Percentiles rank a stretch among this genome's conserved stretches.
Evolutionary conservation across 1,284 basidiomycete genomes (phyloP).

Genomic region (Takashimella tepidaria): DNA sequence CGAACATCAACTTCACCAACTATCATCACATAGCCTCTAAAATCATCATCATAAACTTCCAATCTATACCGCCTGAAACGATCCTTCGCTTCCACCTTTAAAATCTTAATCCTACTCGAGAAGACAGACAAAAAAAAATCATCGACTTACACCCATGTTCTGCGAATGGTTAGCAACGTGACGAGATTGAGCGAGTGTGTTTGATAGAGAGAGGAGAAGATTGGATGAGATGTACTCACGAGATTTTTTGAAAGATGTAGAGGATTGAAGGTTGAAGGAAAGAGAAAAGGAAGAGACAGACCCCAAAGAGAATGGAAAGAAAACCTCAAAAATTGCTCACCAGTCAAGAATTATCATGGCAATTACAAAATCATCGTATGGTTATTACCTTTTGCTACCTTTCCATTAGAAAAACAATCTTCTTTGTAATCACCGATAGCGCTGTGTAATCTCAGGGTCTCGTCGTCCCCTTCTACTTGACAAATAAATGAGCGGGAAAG

Average conservation of each 20-base stretch:
- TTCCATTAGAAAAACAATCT: too few relatives aligned
- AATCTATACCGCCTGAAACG: too few relatives aligned
- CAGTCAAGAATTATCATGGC: too few relatives aligned
- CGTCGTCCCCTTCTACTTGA: background rate
- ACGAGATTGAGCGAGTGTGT: background rate
- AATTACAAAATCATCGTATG: too few relatives aligned
- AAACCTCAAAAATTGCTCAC: too few relatives aligned
- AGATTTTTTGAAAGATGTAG: constrained; percentile 15
- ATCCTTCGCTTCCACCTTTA: too few relatives aligned
- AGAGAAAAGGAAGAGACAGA: constrained; percentile 5
- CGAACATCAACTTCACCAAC: too few relatives aligned
- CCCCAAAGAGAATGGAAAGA: background rate
- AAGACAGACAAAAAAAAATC: too few relatives aligned
- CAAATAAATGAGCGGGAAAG: background rate
- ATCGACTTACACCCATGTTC: constrained; percentile 37
- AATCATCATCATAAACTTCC: too few relatives aligned
- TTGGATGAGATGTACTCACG: constrained; percentile 15
- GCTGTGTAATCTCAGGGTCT: background rate
- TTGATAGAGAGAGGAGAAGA: constrained; percentile 3
- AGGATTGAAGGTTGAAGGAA: constrained; percentile 25
- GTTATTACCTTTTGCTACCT: too few relatives aligned
- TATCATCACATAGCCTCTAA: too few relatives aligned
- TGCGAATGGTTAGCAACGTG: constrained; percentile 19
- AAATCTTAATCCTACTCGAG: too few relatives aligned
- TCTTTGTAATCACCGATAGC: background rate